phyloP scores from a whole-genome alignment of 192 early-diverging fungal genomes.

The Podila minutissima region DNA sequence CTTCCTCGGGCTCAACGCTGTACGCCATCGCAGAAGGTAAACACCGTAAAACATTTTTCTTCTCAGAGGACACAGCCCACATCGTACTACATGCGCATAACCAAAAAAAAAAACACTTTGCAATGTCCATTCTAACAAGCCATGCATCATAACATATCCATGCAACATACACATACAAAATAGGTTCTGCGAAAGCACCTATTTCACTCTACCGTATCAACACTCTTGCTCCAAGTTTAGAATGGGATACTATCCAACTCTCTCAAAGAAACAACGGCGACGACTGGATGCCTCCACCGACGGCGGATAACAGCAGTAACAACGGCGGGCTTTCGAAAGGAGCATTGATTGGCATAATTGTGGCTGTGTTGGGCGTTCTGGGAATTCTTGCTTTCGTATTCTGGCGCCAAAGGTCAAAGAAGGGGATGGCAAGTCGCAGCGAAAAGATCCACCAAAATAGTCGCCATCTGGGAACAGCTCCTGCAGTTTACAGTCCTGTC shows the following conservation, averaged over 20 bases:
- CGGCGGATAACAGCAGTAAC: neutral
- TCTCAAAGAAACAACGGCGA: neutral
- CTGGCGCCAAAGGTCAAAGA: neutral
- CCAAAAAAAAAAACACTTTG: neutral
- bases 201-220: neutral
- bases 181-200: too few relatives aligned
- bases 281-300: neutral
- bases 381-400: neutral
- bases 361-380: neutral
- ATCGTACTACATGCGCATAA: neutral
- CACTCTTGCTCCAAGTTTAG: neutral
- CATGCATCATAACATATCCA: too few relatives aligned
- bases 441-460: neutral
- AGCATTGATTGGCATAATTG: neutral
- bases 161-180: too few relatives aligned
- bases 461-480: neutral
- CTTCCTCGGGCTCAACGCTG: neutral
- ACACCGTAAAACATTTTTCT: too few relatives aligned
- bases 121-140: too few relatives aligned
- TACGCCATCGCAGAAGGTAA: slow-evolving; percentile 1
- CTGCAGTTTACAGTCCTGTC: neutral
- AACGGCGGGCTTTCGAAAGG: neutral
- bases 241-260: neutral
- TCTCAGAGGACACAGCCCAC: too few relatives aligned
- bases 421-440: neutral